Base-by-base conservation (phyloP, 2,329 filamentous ascomycete species). In the Hypoxylon sp. region DNA sequence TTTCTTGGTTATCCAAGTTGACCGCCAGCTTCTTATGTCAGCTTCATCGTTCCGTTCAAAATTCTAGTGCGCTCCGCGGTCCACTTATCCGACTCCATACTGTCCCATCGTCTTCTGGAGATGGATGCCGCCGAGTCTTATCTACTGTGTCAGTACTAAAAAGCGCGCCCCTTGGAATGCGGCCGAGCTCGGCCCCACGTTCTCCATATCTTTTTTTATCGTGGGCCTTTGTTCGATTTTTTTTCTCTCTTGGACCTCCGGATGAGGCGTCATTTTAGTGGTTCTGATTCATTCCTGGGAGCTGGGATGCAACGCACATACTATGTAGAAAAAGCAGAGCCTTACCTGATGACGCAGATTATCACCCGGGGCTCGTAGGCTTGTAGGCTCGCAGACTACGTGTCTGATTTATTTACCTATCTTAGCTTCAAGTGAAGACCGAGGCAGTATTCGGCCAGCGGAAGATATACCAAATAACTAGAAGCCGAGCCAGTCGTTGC, bases 151-250 rank as follows among this genome's bases (percentile, higher is more conserved):
- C 37, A 65, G 51, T 59, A 53, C 62, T 62, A 67, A 65, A 58
- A 47, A 59, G 53, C 57, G 60, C 53, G 64, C 51, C 62, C 67
- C 57, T 58, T 55, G 46, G 46, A 65, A 64, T 68, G 55, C 58
- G 60, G 65, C 68, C 66, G 64, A 64, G 60, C 63, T 68, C 64
- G 67, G 71, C 67, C 72, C 72, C 68, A 73, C 69, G 59, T 68
- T 71, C 68, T 63, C 69, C 67, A 71, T 66, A 67, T 69, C 68
- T 62, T 63, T 56, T 65, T 56, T 65, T 59, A 66, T 71, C 62
- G 68, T 70, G 69, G 70, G 64, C 53, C 68, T 68, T 62, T 56
- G 17, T 41, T 34, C 53, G 56, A 61, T 58, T 60, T 64, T 60
- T 65, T 65, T 61, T 63, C 50, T 59, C 34, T 55, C 59, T 51